Conservation (phyloP, 1,284 basidiomycete genomes). For the Ceratobasidium sp. region DNA sequence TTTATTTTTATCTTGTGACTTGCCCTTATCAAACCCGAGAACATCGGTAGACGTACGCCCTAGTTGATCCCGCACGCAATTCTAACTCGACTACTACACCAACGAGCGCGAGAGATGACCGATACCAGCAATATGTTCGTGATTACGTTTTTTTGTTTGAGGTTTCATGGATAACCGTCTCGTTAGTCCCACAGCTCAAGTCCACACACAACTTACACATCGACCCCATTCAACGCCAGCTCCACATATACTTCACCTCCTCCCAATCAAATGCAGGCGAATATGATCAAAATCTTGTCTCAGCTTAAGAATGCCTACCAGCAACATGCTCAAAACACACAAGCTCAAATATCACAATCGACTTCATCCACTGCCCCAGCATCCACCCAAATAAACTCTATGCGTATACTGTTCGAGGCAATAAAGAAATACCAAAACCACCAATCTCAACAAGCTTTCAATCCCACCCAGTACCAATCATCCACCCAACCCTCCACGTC, state of each 20-base stretch:
- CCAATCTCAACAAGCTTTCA: not conserved
- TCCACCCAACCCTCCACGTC: not conserved
- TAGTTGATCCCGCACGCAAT: not conserved
- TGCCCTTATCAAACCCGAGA: not conserved
- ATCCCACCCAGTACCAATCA: conserved; percentile 4
- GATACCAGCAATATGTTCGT: conserved; percentile 18
- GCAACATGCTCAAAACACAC: not conserved
- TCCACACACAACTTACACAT: not conserved
- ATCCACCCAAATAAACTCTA: not conserved
- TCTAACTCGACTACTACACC: not conserved
- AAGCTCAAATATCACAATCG: not conserved
- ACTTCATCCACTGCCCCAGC: not conserved
- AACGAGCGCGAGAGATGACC: not conserved
- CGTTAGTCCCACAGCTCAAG: too few species aligned
- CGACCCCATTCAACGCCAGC: not conserved
- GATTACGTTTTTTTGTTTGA: too few species aligned
- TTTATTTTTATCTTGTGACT: not conserved
- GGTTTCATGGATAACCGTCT: too few species aligned
- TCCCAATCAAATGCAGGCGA: not conserved
- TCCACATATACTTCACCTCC: not conserved
- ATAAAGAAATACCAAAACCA: conserved; percentile 15
- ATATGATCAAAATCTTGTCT: not conserved
- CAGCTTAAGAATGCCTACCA: not conserved
- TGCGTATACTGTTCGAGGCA: not conserved
- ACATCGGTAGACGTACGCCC: not conserved